A percentile compares a stretch with the other conserved stretches of the same genome.
Conservation (phyloP, 768 basidiomycete species). For the Leccinum imitatum region DNA sequence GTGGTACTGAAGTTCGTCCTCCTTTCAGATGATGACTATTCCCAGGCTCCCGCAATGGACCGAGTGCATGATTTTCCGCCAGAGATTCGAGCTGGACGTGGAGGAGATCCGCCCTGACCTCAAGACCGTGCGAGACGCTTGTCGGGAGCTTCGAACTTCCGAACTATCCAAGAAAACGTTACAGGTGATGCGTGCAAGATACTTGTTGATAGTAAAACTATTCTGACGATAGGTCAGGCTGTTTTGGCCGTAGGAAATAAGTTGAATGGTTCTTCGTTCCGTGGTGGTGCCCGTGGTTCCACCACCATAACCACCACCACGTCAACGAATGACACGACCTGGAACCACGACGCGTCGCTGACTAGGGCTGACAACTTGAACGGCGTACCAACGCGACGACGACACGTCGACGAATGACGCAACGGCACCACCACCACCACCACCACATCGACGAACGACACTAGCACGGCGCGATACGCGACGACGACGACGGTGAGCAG, state of each 20-base stretch:
- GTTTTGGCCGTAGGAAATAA: slow-evolving; percentile 79
- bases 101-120: slow-evolving; percentile 85
- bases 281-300: slow-evolving; percentile 78
- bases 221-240: slow-evolving; percentile 40
- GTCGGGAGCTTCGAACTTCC: slow-evolving; percentile 61
- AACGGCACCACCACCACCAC: no score
- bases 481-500: no score
- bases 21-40: slow-evolving; percentile 66
- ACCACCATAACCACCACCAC: no score
- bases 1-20: slow-evolving; percentile 5
- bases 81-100: slow-evolving; percentile 78
- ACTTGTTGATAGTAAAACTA: neutral
- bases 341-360: no score
- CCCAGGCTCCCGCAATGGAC: slow-evolving; percentile 73
- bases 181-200: slow-evolving; percentile 41
- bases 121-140: slow-evolving; percentile 67
- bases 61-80: slow-evolving; percentile 81
- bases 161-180: slow-evolving; percentile 66
- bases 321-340: no score
- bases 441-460: no score
- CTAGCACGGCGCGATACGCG: no score
- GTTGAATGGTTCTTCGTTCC: slow-evolving; percentile 78
- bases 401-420: no score
- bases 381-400: no score
- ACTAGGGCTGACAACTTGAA: no score